Conservation (phyloP, 257 asterid species). For the Lithospermum erythrorhizon region DNA sequence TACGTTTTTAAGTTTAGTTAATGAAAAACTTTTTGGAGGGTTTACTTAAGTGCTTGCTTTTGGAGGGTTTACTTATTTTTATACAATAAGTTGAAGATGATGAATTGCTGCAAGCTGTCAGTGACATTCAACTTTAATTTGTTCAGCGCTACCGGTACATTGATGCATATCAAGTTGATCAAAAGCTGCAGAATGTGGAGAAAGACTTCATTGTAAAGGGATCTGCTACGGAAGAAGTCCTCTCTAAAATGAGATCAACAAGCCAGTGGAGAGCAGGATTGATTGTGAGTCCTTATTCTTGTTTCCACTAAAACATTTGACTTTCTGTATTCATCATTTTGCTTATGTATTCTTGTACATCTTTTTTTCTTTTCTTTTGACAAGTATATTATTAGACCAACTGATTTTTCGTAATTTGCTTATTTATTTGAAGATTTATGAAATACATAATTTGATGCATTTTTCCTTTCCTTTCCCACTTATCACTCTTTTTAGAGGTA, state of each 20-base stretch:
- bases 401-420: too few species aligned
- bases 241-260: conserved; percentile 39
- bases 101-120: conserved; percentile 13
- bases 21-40: background rate
- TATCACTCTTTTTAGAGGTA: background rate
- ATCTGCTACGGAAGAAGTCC: conserved; percentile 30
- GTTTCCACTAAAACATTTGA: background rate
- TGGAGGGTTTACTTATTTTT: background rate
- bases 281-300: conserved; percentile 53
- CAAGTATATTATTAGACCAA: background rate
- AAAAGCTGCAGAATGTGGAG: conserved; percentile 57
- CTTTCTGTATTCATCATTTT: background rate
- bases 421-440: too few species aligned
- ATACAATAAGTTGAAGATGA: background rate
- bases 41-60: background rate
- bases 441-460: too few species aligned
- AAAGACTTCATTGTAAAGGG: conserved; percentile 43
- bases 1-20: background rate
- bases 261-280: conserved; percentile 68
- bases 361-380: too few species aligned
- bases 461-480: background rate
- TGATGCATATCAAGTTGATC: conserved; percentile 82
- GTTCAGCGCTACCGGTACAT: conserved; percentile 69
- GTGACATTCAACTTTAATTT: conserved; percentile 14
- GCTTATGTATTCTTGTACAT: background rate